These are phyloP conservation scores for Erodium texanum DNA, from an alignment of 441 rosid genomes.

Conservation along the genomic window DNA sequence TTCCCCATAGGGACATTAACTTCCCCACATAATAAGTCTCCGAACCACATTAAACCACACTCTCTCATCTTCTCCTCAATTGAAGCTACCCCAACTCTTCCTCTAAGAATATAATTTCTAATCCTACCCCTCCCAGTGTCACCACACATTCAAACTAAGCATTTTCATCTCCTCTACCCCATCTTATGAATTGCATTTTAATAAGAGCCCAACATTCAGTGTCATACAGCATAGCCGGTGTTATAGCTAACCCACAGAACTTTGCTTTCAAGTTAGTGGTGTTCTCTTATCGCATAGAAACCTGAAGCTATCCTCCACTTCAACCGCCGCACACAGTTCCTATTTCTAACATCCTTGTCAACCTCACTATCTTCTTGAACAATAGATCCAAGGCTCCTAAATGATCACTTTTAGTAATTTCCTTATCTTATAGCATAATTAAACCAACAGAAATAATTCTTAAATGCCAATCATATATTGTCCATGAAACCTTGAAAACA, in stretches of 20 bases:
- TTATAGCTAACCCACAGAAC: background rate
- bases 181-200: too few species aligned
- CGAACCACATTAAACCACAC: background rate
- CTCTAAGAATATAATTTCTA: background rate
- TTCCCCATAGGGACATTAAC: background rate
- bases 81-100: background rate
- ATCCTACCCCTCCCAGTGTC: background rate
- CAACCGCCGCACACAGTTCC: background rate
- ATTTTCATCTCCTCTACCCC: too few species aligned
- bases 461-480: background rate
- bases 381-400: background rate
- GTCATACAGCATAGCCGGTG: background rate
- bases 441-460: background rate
- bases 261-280: background rate
- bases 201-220: too few species aligned
- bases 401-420: background rate
- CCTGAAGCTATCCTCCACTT: background rate
- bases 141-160: background rate
- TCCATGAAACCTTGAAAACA: background rate
- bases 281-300: background rate
- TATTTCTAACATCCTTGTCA: background rate
- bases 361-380: background rate
- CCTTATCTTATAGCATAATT: background rate
- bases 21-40: background rate
- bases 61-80: background rate